phyloP scores from a whole-genome alignment of 805 yeast genomes.

The Komagataella mondaviorum region DNA sequence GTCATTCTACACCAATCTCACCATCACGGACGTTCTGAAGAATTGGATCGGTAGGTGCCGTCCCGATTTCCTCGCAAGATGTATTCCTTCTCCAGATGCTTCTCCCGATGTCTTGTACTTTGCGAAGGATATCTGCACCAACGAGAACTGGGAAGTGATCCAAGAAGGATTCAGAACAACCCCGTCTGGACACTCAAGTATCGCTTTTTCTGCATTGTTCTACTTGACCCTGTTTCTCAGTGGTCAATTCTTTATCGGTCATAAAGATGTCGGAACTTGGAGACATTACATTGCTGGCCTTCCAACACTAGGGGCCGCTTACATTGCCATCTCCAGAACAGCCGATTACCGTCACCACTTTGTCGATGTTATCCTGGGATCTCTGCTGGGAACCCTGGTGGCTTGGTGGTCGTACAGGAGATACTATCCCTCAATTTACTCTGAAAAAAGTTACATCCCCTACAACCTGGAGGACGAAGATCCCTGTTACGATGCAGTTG shows the following conservation, averaged over 20 bases:
- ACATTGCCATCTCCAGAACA: constrained; percentile 77
- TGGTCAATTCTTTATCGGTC: constrained; percentile 41
- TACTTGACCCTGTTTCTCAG: constrained; percentile 50
- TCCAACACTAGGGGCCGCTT: constrained; percentile 57
- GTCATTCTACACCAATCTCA: constrained; percentile 43
- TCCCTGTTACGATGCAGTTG: not conserved
- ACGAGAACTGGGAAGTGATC: constrained; percentile 25
- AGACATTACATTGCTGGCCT: constrained; percentile 35
- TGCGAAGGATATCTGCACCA: constrained; percentile 58
- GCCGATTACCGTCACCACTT: constrained; percentile 93
- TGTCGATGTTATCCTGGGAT: constrained; percentile 68
- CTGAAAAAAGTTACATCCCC: constrained; percentile 26
- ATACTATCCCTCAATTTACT: constrained; percentile 29
- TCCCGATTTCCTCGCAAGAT: constrained; percentile 85
- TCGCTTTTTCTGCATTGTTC: constrained; percentile 56
- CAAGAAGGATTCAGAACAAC: constrained; percentile 72
- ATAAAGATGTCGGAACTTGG: constrained; percentile 43
- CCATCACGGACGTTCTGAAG: constrained; percentile 63
- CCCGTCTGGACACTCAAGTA: constrained; percentile 71
- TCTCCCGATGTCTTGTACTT: constrained; percentile 39
- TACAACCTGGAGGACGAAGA: constrained; percentile 10
- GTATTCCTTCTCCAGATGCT: constrained; percentile 51
- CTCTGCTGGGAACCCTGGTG: constrained; percentile 44
- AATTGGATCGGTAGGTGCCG: constrained; percentile 82
- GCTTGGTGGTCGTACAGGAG: constrained; percentile 48